Conservation (phyloP, 2,329 filamentous ascomycete genomes). For the Pseudogymnoascus sp. region DNA sequence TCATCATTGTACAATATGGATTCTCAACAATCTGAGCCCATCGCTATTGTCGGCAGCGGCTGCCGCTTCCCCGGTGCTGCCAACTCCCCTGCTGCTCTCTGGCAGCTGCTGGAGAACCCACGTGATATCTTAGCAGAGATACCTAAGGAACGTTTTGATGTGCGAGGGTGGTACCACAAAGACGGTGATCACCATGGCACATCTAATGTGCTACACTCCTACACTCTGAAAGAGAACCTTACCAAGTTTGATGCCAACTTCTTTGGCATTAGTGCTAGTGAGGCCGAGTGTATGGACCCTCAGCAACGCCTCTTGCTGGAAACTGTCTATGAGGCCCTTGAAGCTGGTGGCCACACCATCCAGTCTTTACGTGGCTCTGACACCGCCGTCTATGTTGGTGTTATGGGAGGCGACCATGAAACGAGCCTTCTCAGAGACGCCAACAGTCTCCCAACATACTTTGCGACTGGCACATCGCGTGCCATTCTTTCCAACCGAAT, state of each 20-base stretch:
- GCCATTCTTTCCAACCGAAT: slow-evolving; percentile 18
- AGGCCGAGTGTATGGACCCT: slow-evolving; percentile 26
- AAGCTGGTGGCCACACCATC: slow-evolving; percentile 20
- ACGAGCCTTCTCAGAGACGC: slow-evolving; percentile 16
- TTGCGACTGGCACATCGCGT: background rate
- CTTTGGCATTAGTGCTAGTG: slow-evolving; percentile 15
- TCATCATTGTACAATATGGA: slow-evolving; percentile 11
- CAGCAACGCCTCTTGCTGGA: slow-evolving; percentile 26
- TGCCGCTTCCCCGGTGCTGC: slow-evolving; percentile 30
- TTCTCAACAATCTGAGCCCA: slow-evolving; percentile 19
- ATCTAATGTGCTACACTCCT: slow-evolving; percentile 20
- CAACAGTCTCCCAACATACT: slow-evolving; percentile 19
- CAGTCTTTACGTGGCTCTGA: slow-evolving; percentile 10
- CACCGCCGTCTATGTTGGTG: background rate
- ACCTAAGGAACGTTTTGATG: slow-evolving; percentile 13
- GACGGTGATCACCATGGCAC: slow-evolving; percentile 10
- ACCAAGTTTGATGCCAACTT: slow-evolving; percentile 19
- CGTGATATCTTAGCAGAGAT: slow-evolving; percentile 18
- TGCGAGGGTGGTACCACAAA: background rate
- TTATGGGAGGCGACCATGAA: background rate
- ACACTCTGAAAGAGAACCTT: slow-evolving; percentile 17
- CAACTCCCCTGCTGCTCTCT: slow-evolving; percentile 29
- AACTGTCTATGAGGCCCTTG: slow-evolving; percentile 24
- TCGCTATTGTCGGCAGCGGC: slow-evolving; percentile 30
- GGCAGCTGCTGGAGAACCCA: slow-evolving; percentile 25